Percentiles rank a stretch among this genome's conserved stretches.
phyloP scores from a whole-genome alignment of 257 asterid species.

The Primulina tabacum region DNA sequence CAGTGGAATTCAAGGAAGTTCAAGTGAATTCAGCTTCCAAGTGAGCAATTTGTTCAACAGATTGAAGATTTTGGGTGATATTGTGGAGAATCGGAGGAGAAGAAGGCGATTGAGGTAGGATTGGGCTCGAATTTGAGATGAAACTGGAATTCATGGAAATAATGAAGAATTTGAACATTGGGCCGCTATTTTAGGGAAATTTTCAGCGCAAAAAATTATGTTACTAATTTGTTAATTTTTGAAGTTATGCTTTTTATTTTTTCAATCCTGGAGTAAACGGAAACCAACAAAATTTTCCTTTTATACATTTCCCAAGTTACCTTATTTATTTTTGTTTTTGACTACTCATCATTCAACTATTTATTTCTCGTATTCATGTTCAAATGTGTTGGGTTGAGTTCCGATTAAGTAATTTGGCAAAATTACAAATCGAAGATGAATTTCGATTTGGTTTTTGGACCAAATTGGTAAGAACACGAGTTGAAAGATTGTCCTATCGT shows the following conservation, averaged over 20 bases:
- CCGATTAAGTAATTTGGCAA: not conserved
- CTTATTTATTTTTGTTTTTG: not conserved
- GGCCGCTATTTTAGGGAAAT: slow-evolving; percentile 14
- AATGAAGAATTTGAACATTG: not conserved
- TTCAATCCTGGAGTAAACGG: not conserved
- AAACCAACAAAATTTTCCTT: not conserved
- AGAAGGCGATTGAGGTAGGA: slow-evolving; percentile 2
- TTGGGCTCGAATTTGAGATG: not conserved
- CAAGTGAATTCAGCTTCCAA: slow-evolving; percentile 9
- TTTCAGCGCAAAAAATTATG: not conserved
- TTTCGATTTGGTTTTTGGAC: not conserved
- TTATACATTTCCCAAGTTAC: not conserved
- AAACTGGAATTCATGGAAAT: not conserved
- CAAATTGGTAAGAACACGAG: slow-evolving; percentile 2
- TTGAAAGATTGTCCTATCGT: not conserved
- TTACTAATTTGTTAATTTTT: not conserved
- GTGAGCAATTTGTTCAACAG: not conserved
- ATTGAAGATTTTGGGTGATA: slow-evolving; percentile 1
- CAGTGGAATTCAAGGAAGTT: slow-evolving; percentile 8
- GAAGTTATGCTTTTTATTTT: not conserved
- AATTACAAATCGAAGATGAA: not conserved
- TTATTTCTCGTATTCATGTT: not conserved
- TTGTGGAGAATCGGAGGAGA: not conserved
- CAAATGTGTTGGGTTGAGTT: not conserved
- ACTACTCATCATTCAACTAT: not conserved